phyloP scores from a whole-genome alignment of 106 monocot genomes.

The Vanilla planifolia region DNA sequence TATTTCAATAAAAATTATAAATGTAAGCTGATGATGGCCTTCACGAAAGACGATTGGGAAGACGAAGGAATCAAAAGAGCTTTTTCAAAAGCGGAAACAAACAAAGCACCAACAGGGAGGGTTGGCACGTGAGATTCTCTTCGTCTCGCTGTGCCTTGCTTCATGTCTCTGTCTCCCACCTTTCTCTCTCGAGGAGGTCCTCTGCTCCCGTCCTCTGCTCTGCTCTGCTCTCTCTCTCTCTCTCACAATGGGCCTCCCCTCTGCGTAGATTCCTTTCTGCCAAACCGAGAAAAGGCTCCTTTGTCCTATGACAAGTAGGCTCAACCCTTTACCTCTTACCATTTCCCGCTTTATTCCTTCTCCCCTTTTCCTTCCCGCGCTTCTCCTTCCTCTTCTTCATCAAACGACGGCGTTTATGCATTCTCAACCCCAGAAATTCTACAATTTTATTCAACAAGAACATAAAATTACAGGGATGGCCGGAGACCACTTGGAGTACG shows the following conservation, averaged over 20 bases:
- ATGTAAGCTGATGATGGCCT: too few species aligned
- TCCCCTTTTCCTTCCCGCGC: not conserved
- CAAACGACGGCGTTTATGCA: too few species aligned
- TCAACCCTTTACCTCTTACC: not conserved
- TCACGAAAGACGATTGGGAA: too few species aligned
- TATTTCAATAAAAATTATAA: too few species aligned
- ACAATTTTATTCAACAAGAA: too few species aligned
- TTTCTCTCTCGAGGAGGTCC: not conserved
- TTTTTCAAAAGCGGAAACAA: too few species aligned
- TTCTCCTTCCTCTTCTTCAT: not conserved
- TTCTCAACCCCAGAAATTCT: too few species aligned
- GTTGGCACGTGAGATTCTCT: conserved; percentile 11
- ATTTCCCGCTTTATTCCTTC: not conserved
- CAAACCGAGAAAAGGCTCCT: conserved; percentile 64
- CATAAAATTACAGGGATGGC: too few species aligned
- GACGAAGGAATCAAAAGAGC: too few species aligned
- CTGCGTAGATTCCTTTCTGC: conserved; percentile 55
- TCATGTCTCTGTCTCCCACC: conserved; percentile 8
- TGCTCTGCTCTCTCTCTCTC: not conserved
- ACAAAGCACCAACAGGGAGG: too few species aligned
- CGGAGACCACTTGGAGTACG: too few species aligned
- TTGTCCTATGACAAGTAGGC: conserved; percentile 12
- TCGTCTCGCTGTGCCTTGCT: conserved; percentile 11
- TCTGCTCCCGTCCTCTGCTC: not conserved
- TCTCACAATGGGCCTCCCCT: conserved; percentile 14